These are phyloP conservation scores for Isatis lusitanica DNA, from an alignment of 441 rosid genomes.

Conservation along the genomic window DNA sequence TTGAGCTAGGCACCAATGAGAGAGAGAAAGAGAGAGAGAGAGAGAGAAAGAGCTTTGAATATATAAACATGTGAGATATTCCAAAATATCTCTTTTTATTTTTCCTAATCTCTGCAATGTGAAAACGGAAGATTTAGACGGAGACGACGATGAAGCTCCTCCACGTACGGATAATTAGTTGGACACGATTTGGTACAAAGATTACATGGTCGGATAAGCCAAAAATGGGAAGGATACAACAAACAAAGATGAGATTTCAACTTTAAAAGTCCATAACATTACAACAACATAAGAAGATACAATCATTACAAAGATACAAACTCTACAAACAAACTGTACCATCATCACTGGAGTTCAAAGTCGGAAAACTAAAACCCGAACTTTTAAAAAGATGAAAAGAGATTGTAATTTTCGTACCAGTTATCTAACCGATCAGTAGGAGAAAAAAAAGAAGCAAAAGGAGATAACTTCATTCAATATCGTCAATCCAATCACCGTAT, in stretches of 20 bases:
- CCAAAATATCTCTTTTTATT: background rate
- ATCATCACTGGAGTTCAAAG: constrained; percentile 11
- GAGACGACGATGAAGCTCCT: background rate
- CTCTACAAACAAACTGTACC: constrained; percentile 34
- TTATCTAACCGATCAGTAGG: background rate
- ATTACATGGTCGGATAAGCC: background rate
- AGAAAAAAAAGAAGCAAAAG: background rate
- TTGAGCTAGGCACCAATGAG: background rate
- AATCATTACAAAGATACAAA: constrained; percentile 29
- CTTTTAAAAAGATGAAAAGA: background rate
- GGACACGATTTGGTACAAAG: background rate
- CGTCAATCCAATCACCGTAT: constrained; percentile 98
- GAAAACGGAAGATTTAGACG: background rate
- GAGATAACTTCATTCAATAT: constrained; percentile 42
- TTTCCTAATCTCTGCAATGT: background rate
- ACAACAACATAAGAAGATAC: constrained; percentile 21
- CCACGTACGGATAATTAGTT: background rate
- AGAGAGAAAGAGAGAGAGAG: background rate
- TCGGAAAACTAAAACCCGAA: constrained; percentile 4
- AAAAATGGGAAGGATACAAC: constrained; percentile 6
- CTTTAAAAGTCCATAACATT: constrained; percentile 16
- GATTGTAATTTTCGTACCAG: background rate
- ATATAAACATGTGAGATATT: background rate
- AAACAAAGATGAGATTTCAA: background rate
- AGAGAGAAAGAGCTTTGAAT: no score